Base-by-base conservation (phyloP, 345 rosid species). In the Citrus hindsii region DNA sequence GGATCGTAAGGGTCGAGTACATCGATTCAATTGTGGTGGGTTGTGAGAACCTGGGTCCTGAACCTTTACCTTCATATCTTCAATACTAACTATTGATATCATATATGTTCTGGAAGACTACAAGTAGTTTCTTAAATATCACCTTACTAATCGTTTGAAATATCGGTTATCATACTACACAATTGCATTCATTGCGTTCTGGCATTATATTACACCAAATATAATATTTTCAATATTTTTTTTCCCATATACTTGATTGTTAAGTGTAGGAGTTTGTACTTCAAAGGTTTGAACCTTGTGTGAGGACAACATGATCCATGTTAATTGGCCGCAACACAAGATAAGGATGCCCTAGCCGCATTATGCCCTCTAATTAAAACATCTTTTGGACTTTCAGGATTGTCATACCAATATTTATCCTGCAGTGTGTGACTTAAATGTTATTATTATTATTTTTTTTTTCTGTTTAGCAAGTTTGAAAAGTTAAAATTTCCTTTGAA, bases 1-100 rank as follows among this genome's bases (percentile, higher is more conserved):
- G 84, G 99, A 97, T 85, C 89, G 62, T 27, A 92, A 91, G 83
- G 98, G 99, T 42, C 97, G 89, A 77, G 89, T 97, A 30, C 99
- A 97, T 89, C 92, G 96, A 72, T 81, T 97, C 76, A 95, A 87
- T 77, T 90, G 81, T 68, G 87, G 97, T 92, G 85, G 51, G 93
- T 89, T 58, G 67, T 78, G 14, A 51, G 42, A 77, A 33, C 48
- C 42, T 25, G 37, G 67, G 58, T 61, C 19, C 67, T 77, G 69
- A n/a, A 7, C 35, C 1, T 66, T 66, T 35, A 33, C 14, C 60
- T n/a, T 42, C 35, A 25, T 77, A 64, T 72, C 69, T 33, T 19
- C 64, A 8, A 25, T 22, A 24, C 32, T 61, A 30, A 4, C 24
- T 59, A 19, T 27, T 35, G 33, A 76, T 30, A 76, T 13, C 51